Evolutionary conservation across 78 protist species (phyloP), one percentile per base, ranked within the genome.

Genomic region (Dictyostelium purpureum): DNA sequence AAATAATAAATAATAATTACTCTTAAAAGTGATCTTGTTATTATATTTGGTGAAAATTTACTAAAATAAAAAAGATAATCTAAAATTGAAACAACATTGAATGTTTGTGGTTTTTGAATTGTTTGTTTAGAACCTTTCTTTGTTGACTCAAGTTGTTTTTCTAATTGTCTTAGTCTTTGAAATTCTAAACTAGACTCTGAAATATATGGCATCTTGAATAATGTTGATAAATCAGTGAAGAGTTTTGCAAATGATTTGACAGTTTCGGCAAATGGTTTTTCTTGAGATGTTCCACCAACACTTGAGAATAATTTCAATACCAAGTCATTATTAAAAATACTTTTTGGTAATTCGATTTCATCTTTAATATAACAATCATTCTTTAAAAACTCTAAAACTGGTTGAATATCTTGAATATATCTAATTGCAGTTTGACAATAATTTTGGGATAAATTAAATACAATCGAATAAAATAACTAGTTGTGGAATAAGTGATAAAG

Each of bases 1-100:
- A 16, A 65, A 37, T 65, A 37, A 37, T 14, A 7, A 7, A 6
- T 47, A 0, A 37, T 49, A 40, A 19, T n/a, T 69, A 69, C 76
- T 52, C 90, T 74, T 49, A 54, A 56, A 6, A 83, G 18, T 71
- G 90, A 83, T 45, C 90, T 74, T 6, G 40, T 57, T 4, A 83
- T 33, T 19, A 83, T 83, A 57, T 83, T 67, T 69, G 90, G 90
- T 19, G 80, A 70, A 6, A 31, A 28, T 51, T 57, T 49, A 83
- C 80, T 70, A 40, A 83, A 57, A 75, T 83, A 57, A n/a, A 83
- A 40, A 42, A 71, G 80, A 31, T 83, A 83, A 75, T 83, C 73
- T 47, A 83, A 38, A 10, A 83, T 71, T 63, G 71, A 33, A 4
- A 24, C 37, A 31, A 63, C 33, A 16, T 63, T 63, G 18, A 63